A percentile compares a stretch with the other conserved stretches of the same genome.
Conservation (phyloP, 768 basidiomycete genomes). For the Boletus huronensis region DNA sequence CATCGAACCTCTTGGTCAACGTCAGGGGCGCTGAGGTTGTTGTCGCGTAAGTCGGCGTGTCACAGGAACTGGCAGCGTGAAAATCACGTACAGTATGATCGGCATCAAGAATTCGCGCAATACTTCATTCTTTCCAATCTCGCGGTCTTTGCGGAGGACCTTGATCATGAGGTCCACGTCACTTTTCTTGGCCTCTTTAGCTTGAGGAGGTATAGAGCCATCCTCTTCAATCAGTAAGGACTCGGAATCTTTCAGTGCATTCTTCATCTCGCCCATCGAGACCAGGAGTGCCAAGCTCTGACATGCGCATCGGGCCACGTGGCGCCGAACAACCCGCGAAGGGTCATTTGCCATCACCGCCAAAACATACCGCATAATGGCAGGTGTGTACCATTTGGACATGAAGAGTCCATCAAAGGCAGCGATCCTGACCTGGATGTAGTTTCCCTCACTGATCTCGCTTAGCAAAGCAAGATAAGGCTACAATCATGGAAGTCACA, state of each 20-base stretch:
- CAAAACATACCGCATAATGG: conserved; percentile 84
- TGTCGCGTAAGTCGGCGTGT: not conserved
- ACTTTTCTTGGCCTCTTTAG: conserved; percentile 74
- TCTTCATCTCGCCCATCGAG: conserved; percentile 88
- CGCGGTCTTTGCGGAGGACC: conserved; percentile 81
- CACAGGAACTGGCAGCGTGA: conserved; percentile 1
- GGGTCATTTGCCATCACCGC: conserved; percentile 84
- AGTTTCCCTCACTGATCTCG: conserved; percentile 80
- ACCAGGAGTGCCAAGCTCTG: conserved; percentile 84
- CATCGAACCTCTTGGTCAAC: conserved; percentile 88
- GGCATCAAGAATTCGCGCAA: conserved; percentile 80
- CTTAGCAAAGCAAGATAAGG: conserved; percentile 8
- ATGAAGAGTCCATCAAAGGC: conserved; percentile 94
- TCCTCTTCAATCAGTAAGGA: conserved; percentile 85
- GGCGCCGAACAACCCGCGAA: conserved; percentile 77
- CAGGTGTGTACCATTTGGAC: conserved; percentile 81
- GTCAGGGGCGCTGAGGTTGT: conserved; percentile 55
- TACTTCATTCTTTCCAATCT: conserved; percentile 75
- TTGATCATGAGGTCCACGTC: conserved; percentile 85
- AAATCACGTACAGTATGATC: conserved; percentile 63
- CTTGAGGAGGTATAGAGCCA: conserved; percentile 64
- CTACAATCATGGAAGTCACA: conserved; percentile 20
- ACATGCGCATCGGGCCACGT: conserved; percentile 82
- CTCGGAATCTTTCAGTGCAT: conserved; percentile 67
- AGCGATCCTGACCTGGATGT: conserved; percentile 83